Evolutionary conservation across 2,329 filamentous ascomycete genomes (phyloP).

Genomic region (Penicillium sp.): DNA sequence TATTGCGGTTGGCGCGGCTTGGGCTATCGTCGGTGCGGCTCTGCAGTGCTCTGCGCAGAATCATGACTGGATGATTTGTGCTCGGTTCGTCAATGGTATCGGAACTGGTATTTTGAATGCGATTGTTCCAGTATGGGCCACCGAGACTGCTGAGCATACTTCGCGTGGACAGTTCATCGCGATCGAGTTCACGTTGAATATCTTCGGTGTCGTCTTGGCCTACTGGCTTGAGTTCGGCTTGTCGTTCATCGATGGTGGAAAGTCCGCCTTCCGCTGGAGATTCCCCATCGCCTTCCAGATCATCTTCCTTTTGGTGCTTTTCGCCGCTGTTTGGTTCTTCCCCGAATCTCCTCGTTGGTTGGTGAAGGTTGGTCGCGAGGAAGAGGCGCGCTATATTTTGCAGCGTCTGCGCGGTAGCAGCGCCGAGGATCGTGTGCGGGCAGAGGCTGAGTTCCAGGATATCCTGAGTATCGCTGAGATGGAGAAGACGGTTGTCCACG

Average conservation of each 20-base stretch:
- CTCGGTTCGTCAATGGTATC: slow-evolving; percentile 61
- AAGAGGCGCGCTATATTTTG: slow-evolving; percentile 67
- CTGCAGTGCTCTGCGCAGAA: slow-evolving; percentile 67
- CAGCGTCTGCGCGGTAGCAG: slow-evolving; percentile 60
- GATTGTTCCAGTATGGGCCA: slow-evolving; percentile 70
- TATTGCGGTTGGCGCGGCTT: slow-evolving; percentile 58
- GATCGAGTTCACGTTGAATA: slow-evolving; percentile 71
- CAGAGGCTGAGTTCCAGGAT: slow-evolving; percentile 65
- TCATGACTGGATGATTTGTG: slow-evolving; percentile 67
- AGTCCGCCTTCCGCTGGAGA: slow-evolving; percentile 61
- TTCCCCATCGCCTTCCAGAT: slow-evolving; percentile 72
- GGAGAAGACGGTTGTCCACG: slow-evolving; percentile 55
- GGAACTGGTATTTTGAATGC: slow-evolving; percentile 69
- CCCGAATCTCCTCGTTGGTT: slow-evolving; percentile 63
- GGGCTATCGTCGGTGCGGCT: slow-evolving; percentile 60
- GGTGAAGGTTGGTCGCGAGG: slow-evolving; percentile 62
- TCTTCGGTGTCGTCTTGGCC: slow-evolving; percentile 64
- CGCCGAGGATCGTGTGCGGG: slow-evolving; percentile 52
- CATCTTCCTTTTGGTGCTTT: slow-evolving; percentile 58
- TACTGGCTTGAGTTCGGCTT: slow-evolving; percentile 63
- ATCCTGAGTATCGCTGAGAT: slow-evolving; percentile 63
- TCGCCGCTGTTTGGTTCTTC: slow-evolving; percentile 62
- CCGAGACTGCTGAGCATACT: slow-evolving; percentile 66
- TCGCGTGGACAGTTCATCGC: slow-evolving; percentile 68
- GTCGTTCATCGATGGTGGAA: slow-evolving; percentile 59